Conservation (phyloP, 2,329 filamentous ascomycete genomes). For the Chalaropsis ovoidea region DNA sequence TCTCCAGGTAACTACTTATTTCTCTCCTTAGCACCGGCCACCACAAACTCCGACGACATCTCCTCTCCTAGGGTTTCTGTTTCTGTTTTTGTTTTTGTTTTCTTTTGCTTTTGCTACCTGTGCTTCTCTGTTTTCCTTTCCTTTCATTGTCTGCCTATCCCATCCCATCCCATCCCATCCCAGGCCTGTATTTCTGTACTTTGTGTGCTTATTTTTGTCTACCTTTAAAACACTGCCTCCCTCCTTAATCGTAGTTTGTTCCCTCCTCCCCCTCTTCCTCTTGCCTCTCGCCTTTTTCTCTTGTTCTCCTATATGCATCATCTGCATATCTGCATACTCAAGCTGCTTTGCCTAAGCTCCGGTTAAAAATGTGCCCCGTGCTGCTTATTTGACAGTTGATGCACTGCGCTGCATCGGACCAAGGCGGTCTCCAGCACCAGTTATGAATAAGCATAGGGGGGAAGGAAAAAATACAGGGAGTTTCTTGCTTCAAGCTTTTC, state of each 20-base stretch:
- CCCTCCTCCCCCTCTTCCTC: background rate
- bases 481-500: background rate
- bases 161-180: no score
- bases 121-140: no score
- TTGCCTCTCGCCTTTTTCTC: background rate
- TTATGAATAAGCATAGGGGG: no score
- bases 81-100: no score
- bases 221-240: background rate
- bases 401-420: conserved; percentile 5
- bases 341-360: conserved; percentile 1
- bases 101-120: no score
- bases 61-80: no score
- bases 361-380: background rate
- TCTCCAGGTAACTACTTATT: background rate
- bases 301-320: conserved; percentile 6
- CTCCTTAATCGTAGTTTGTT: background rate
- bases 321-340: background rate
- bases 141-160: no score
- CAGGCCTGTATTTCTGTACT: background rate
- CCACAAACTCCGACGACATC: background rate
- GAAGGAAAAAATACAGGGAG: no score
- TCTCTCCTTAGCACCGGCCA: background rate
- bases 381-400: conserved; percentile 11
- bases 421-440: background rate
- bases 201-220: background rate